phyloP scores from a whole-genome alignment of 2,329 filamentous ascomycete genomes.

The Neonectria sp. region DNA sequence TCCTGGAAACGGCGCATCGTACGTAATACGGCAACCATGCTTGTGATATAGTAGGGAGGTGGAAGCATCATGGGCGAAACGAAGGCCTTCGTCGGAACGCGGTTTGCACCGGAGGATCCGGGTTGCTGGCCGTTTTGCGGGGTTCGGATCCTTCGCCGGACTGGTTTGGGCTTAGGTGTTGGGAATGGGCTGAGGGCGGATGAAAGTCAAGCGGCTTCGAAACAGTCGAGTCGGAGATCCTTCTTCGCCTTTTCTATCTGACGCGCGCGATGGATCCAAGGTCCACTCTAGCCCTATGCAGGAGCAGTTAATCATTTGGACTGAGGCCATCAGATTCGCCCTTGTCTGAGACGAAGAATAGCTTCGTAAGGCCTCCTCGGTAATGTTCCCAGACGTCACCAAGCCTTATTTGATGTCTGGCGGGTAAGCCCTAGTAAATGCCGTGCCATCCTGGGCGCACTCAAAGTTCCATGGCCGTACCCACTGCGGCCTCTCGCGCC shows the following conservation, averaged over 20 bases:
- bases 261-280: constrained; percentile 14
- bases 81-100: not conserved
- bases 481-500: constrained; percentile 70
- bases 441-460: constrained; percentile 1
- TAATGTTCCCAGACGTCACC: not conserved
- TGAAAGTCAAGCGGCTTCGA: constrained; percentile 19
- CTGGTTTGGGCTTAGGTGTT: constrained; percentile 18
- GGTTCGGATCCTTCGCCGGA: constrained; percentile 8
- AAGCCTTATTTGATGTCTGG: not conserved
- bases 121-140: constrained; percentile 5
- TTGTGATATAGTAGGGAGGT: constrained; percentile 11
- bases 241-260: constrained; percentile 22
- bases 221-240: constrained; percentile 15
- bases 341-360: not conserved
- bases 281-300: constrained; percentile 7
- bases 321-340: not conserved
- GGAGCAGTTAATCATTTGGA: constrained; percentile 6
- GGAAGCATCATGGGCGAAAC: constrained; percentile 3
- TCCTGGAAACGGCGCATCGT: constrained; percentile 2
- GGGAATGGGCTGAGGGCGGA: constrained; percentile 15
- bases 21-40: constrained; percentile 5
- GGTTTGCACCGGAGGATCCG: constrained; percentile 3
- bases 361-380: not conserved
- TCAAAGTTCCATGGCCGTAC: constrained; percentile 69
- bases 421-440: not conserved